phyloP scores from a whole-genome alignment of 352 stramenopile species.

The Phytophthora macrochlamydospora region DNA sequence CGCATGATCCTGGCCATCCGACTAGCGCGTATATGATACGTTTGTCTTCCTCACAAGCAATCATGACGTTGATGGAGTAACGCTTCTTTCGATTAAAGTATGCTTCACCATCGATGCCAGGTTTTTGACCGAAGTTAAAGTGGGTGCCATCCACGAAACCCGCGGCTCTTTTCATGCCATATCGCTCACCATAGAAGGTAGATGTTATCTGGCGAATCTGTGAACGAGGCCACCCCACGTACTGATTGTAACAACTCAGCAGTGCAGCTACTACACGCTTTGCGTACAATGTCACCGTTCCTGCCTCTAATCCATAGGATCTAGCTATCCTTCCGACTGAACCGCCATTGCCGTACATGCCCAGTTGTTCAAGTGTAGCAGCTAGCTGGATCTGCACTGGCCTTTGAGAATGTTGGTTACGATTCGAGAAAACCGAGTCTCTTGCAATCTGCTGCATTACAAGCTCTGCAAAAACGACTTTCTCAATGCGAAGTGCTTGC shows the following conservation, averaged over 20 bases:
- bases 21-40: background rate
- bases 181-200: slow-evolving; percentile 4
- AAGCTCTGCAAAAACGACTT: background rate
- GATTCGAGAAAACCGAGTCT: too few species aligned
- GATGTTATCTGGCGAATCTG: background rate
- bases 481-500: background rate
- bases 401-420: background rate
- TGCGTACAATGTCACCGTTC: slow-evolving; percentile 1
- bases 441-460: too few species aligned
- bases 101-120: slow-evolving; percentile 2
- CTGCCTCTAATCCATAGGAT: slow-evolving; percentile 1
- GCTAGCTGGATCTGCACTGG: slow-evolving; percentile 5
- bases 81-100: slow-evolving; percentile 4
- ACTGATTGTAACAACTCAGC: background rate
- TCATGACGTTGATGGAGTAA: slow-evolving; percentile 4
- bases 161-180: slow-evolving; percentile 2
- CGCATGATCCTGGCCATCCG: slow-evolving; percentile 9
- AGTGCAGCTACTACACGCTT: background rate
- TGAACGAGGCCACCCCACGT: background rate
- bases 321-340: background rate
- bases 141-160: slow-evolving; percentile 11
- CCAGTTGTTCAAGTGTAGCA: slow-evolving; percentile 3
- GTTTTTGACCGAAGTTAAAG: slow-evolving; percentile 1
- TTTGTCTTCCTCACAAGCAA: slow-evolving; percentile 5
- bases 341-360: slow-evolving; percentile 9